Base-by-base conservation (phyloP, 2,329 filamentous ascomycete genomes). In the Lachnellula suecica region DNA sequence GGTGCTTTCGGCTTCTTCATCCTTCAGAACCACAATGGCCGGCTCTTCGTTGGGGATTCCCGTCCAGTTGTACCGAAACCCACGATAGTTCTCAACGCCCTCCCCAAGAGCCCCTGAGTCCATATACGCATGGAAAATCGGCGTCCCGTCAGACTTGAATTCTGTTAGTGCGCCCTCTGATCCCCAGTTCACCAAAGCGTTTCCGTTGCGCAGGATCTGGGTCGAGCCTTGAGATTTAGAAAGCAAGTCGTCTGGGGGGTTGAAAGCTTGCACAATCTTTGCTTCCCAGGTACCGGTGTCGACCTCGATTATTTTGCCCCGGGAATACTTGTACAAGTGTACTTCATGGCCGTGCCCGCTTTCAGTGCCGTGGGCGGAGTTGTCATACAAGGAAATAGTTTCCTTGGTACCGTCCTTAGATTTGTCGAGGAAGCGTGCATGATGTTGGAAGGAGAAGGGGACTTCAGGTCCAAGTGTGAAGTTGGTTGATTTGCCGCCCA, bases 391-490 rank as follows among this genome's bases (percentile, higher is more conserved):
- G 13, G 48, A 54, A 37, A 66, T 63, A 4, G 53, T 50, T 38
- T 56, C 47, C 19, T 41, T 55, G 11, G 43, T 48, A 1, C 53
- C 54, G 19, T 56, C 53, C 3, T 47, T 49, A 7, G 57, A 59
- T 17, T 49, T 71, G 10, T 68, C 47, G 13, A 61, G 31, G 38
- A 50, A 79, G 9, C 75, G 71, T 0, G 75, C 76, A 56, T 79
- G 71, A 54, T 79, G 76, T 60, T 79, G 77, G 63, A 74, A 78
- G 10, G 71, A 72, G 56, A 79, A 79, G 24, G 71, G 65, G 52
- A 76, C 75, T 45, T 74, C 72, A 11, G 65, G 65, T 43, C 64
- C 65, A 13, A 70, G 64, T n/a, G 59, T 54, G 61, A 79, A 77
- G 34, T 72, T 72, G 1, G 72, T 72, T 22, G 68, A 71, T 25